Base-by-base conservation (phyloP, 2,329 filamentous ascomycete species). In the Laburnicola sp. region DNA sequence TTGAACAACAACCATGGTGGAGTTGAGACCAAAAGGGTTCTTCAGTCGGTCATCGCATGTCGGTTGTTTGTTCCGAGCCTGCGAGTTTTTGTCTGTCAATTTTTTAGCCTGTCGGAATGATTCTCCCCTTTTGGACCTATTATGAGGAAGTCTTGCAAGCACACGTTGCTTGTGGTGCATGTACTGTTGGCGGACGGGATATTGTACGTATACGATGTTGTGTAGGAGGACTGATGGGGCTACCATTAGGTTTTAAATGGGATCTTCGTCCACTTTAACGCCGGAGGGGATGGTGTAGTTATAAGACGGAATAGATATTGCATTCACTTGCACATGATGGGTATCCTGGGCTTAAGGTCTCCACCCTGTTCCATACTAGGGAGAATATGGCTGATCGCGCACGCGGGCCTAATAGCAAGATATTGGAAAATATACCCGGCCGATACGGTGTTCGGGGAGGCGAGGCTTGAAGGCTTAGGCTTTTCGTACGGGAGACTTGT, bases 11-110 rank as follows among this genome's bases (percentile, higher is more conserved):
- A 37, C 41, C 11, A 41, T 36, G 23, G 6, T 30, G 48, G 48
- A 22, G 48, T 45, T 41, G 42, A 23, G 21, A 28, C 21, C 32
- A 45, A 45, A 42, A 23, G 44, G 42, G 35, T 11, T 45, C 41
- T 23, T 0, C 10, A 8, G n/a, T 28, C 11, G 11, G 27, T 11
- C 22, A 34, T 25, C 10, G 41, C 32, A n/a, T 38, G 11, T 36
- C 37, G 45, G 34, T 39, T 44, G 40, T 48, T 44, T 34, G 28
- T 26, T 26, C 38, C 22, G 45, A 51, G 49, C 43, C 31, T 34
- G 42, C 22, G 45, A 6, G 21, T 25, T 30, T 48, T 32, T 26
- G 21, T 28, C n/a, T 16, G 3, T 4, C 6, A 16, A 22, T 40
- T 40, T 27, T 16, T 43, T 42, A 27, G 27, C 27, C 32, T 45